Conservation (phyloP, 768 basidiomycete species). For the Plicaturopsis crispa region DNA sequence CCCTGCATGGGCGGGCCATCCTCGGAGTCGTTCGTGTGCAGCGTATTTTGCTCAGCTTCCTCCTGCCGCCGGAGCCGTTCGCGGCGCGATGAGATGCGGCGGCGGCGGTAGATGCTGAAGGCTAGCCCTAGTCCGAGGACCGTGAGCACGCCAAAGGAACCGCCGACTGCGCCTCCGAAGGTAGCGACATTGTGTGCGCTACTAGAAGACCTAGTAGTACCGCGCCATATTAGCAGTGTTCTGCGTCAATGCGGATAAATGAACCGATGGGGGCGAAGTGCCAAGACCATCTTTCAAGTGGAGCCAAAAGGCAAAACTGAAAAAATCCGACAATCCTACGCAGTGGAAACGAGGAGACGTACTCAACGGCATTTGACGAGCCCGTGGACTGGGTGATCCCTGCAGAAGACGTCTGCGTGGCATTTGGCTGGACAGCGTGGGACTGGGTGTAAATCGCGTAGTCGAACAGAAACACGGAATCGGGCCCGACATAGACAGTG, state of each 20-base stretch:
- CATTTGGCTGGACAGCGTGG: constrained; percentile 7
- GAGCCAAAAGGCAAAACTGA: no score
- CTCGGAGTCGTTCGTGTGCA: constrained; percentile 21
- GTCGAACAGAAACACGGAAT: constrained; percentile 43
- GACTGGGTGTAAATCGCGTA: constrained; percentile 37
- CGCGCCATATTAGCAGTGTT: no score
- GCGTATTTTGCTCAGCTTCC: constrained; percentile 9
- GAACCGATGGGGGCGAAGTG: no score
- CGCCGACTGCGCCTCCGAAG: constrained; percentile 48
- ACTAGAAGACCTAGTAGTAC: no score
- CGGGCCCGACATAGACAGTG: constrained; percentile 32
- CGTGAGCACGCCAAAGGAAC: constrained; percentile 41
- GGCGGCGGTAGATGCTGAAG: constrained; percentile 41
- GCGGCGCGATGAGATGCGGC: constrained; percentile 30
- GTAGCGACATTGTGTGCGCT: constrained; percentile 25
- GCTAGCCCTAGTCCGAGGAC: constrained; percentile 40
- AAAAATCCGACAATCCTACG: no score
- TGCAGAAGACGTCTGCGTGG: constrained; percentile 12
- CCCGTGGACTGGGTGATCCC: constrained; percentile 6
- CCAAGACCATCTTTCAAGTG: no score
- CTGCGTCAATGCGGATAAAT: background rate
- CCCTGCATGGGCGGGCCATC: constrained; percentile 33
- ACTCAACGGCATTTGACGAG: no score
- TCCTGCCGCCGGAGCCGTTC: constrained; percentile 27
- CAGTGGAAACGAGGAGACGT: no score